Evolutionary conservation across 371 early-diverging fungal genomes (phyloP).

Genomic region (Sporodiniella umbellata): DNA sequence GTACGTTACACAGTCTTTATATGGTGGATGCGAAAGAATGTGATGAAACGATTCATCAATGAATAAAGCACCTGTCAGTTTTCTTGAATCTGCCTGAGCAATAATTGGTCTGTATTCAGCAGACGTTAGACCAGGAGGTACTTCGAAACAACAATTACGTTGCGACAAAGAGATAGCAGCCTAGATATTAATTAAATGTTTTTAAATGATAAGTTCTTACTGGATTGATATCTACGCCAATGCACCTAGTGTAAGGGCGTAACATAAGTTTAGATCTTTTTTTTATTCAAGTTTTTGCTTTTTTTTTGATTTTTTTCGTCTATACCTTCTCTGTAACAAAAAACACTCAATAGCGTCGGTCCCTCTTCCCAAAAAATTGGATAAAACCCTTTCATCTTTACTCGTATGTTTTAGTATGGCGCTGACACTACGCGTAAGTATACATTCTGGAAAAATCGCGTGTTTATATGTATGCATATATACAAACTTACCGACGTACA

Average conservation of each 20-base stretch:
- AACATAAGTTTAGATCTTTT: neutral
- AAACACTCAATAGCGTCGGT: constrained; percentile 93
- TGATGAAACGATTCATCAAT: constrained; percentile 75
- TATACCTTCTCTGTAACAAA: constrained; percentile 74
- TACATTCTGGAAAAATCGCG: too few species aligned
- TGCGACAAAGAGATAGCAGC: constrained; percentile 81
- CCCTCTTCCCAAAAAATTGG: constrained; percentile 89
- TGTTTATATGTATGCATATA: neutral
- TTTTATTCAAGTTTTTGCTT: neutral
- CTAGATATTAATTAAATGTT: constrained; percentile 21
- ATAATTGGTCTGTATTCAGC: constrained; percentile 83
- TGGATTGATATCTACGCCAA: constrained; percentile 90
- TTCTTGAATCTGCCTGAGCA: constrained; percentile 75
- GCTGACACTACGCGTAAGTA: constrained; percentile 25
- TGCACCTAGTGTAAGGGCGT: too few species aligned
- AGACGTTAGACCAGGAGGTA: constrained; percentile 65
- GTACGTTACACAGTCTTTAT: constrained; percentile 89
- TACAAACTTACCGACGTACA: constrained; percentile 65
- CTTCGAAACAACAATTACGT: constrained; percentile 81
- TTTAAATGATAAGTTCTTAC: constrained; percentile 20
- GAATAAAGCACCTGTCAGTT: constrained; percentile 58
- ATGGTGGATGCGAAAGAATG: constrained; percentile 89
- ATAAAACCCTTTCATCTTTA: constrained; percentile 76
- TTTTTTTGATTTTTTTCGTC: too few species aligned
- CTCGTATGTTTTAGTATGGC: constrained; percentile 73